Evolutionary conservation across 768 basidiomycete species (phyloP).

Genomic region (Leucogyrophana mollusca): DNA sequence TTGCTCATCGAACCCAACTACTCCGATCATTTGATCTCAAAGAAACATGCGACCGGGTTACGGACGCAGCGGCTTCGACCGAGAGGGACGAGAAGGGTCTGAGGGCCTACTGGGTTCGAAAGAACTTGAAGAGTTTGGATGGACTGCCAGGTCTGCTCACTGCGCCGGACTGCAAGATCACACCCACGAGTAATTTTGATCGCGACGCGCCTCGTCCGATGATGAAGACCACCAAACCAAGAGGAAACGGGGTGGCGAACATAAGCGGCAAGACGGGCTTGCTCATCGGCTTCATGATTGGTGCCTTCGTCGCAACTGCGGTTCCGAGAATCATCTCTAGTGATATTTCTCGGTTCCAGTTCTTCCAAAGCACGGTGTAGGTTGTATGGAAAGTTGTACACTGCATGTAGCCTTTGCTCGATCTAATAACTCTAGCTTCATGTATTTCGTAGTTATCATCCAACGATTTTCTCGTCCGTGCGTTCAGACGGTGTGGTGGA

Average conservation of each 20-base stretch:
- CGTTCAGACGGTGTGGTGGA: background rate
- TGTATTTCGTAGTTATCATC: too few species aligned
- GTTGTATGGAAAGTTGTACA: too few species aligned
- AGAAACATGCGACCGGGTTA: slow-evolving; percentile 40
- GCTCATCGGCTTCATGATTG: slow-evolving; percentile 16
- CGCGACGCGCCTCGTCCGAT: slow-evolving; percentile 11
- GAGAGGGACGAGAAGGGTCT: slow-evolving; percentile 37
- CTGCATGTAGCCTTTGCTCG: too few species aligned
- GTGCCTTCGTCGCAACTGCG: slow-evolving; percentile 9
- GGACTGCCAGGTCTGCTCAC: slow-evolving; percentile 51
- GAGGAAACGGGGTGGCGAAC: background rate
- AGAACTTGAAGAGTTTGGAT: slow-evolving; percentile 55
- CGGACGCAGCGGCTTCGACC: slow-evolving; percentile 5
- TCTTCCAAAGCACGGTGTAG: background rate
- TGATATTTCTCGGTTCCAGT: background rate
- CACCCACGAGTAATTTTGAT: slow-evolving; percentile 18
- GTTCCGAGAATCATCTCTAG: slow-evolving; percentile 9
- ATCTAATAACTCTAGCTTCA: too few species aligned
- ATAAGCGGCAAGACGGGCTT: slow-evolving; percentile 4
- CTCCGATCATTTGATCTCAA: slow-evolving; percentile 38
- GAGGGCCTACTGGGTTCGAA: slow-evolving; percentile 48
- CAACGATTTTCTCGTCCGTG: background rate
- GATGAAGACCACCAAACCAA: background rate
- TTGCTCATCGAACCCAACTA: slow-evolving; percentile 53
- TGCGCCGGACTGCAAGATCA: slow-evolving; percentile 16